Conservation (phyloP, 73 alveolate genomes). For the Diophrys appendiculata region DNA sequence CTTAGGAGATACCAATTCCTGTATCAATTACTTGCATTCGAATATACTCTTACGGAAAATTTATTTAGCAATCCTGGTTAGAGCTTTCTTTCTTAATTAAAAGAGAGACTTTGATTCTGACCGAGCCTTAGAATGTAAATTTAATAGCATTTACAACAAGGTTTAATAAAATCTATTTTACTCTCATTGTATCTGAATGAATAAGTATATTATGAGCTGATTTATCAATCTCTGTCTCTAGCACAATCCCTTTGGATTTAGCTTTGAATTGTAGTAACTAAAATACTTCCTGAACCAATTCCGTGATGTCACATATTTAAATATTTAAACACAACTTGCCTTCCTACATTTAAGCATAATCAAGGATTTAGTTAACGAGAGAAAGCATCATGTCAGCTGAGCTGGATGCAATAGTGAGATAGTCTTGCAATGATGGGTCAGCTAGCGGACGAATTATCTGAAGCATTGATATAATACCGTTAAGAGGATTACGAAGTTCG, state of each 20-base stretch:
- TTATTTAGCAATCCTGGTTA: too few relatives aligned
- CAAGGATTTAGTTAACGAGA: background rate
- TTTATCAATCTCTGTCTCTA: background rate
- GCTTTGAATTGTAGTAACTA: background rate
- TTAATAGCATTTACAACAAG: background rate
- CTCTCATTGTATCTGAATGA: background rate
- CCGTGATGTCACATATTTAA: background rate
- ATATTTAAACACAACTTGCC: background rate
- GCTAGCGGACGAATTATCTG: background rate
- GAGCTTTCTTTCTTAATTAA: background rate
- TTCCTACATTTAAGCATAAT: background rate
- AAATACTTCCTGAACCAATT: background rate
- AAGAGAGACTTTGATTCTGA: background rate
- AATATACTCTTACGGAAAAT: background rate
- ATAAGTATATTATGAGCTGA: too few relatives aligned
- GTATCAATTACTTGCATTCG: constrained; percentile 16
- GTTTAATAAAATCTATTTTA: background rate
- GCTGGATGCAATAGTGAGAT: background rate
- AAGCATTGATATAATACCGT: background rate
- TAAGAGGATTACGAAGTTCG: background rate
- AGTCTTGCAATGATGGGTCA: background rate
- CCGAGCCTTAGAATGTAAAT: background rate
- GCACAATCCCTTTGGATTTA: background rate
- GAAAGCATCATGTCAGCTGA: background rate
- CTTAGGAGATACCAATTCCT: constrained; percentile 36